Evolutionary conservation across 2,329 filamentous ascomycete species (phyloP), one percentile per base, ranked within the genome.

Genomic region (Didymella exigua): DNA sequence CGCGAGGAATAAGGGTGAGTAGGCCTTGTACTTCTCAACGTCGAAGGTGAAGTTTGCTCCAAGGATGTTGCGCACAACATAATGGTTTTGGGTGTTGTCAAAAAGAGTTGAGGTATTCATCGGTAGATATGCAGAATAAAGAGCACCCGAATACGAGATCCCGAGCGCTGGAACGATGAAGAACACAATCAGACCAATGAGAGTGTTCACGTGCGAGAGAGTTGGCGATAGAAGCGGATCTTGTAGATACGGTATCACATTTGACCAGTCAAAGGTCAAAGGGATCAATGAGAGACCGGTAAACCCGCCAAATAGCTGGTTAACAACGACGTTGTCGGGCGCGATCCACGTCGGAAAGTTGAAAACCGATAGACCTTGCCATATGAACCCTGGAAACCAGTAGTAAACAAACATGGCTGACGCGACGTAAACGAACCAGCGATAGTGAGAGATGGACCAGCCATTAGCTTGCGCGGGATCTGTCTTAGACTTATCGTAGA

Each of bases 171-270:
- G 73, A n/a, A 89, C 71, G 54, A 89, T 81, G 67, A 85, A 89
- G 68, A 89, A 65, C 13, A 54, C 48, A 6, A 59, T 78, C 24
- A 90, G 83, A 14, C 88, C 88, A 29, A 90, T 84, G 34, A 89
- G 71, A 0, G 86, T 89, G 67, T 91, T 91, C 53, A 85, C 87
- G 60, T 90, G 90, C 8, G 87, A 88, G 11, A 61, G 58, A 54
- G 58, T 63, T 10, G 65, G 62, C 2, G 61, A 60, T 38, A 66
- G 56, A 48, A 67, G 47, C 1, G 63, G 63, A 47, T 55, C 56
- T 10, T 37, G 18, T 14, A 56, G 53, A 37, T 57, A 62, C 5
- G 54, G 46, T 21, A 67, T 62, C 23, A 53, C 57, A 4, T 60
- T 67, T 14, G 45, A 48, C 67, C 67, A 70, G 42, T 70, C 67